A percentile compares a stretch with the other conserved stretches of the same genome.
Evolutionary conservation across 2,329 filamentous ascomycete species (phyloP).

Genomic region (Ciborinia camelliae): DNA sequence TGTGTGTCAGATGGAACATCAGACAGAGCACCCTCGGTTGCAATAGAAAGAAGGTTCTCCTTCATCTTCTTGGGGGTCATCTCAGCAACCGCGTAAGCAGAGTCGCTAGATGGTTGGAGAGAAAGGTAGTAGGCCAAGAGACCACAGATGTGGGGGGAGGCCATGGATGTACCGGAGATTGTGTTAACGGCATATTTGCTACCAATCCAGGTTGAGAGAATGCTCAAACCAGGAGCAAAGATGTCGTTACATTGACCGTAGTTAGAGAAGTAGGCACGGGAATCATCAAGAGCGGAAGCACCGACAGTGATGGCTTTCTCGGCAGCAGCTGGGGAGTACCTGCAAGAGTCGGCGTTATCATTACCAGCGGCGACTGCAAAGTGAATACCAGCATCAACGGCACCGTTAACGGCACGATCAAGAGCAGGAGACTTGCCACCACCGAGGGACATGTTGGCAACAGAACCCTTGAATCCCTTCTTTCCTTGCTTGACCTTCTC

Average conservation of each 20-base stretch:
- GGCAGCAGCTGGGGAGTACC: conserved; percentile 95
- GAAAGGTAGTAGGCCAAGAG: conserved; percentile 97
- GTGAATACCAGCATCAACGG: conserved; percentile 87
- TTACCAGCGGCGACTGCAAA: conserved; percentile 98
- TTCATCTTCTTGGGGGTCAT: conserved; percentile 95
- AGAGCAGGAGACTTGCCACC: conserved; percentile 94
- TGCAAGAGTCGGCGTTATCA: conserved; percentile 98
- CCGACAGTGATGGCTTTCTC: conserved; percentile 91
- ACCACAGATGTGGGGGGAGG: conserved; percentile 93
- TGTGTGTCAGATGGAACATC: conserved; percentile 83
- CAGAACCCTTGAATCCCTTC: conserved; percentile 97
- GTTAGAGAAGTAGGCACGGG: conserved; percentile 99
- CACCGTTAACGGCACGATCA: conserved; percentile 89
- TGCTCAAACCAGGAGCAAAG: conserved; percentile 95
- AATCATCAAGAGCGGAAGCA: conserved; percentile 87
- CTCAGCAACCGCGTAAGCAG: conserved; percentile 82
- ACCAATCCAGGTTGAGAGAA: conserved; percentile 97
- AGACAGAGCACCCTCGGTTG: conserved; percentile 71
- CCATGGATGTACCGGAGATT: conserved; percentile 99
- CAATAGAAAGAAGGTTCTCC: conserved; percentile 78
- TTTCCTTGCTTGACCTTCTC: conserved; percentile 76
- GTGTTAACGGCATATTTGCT: conserved; percentile 96
- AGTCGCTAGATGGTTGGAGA: conserved; percentile 85
- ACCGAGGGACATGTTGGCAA: conserved; percentile 98
- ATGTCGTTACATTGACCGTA: conserved; percentile 99